A percentile compares a stretch with the other conserved stretches of the same genome.
phyloP scores from a whole-genome alignment of 2,329 filamentous ascomycete species.

The Beauveria varroae region DNA sequence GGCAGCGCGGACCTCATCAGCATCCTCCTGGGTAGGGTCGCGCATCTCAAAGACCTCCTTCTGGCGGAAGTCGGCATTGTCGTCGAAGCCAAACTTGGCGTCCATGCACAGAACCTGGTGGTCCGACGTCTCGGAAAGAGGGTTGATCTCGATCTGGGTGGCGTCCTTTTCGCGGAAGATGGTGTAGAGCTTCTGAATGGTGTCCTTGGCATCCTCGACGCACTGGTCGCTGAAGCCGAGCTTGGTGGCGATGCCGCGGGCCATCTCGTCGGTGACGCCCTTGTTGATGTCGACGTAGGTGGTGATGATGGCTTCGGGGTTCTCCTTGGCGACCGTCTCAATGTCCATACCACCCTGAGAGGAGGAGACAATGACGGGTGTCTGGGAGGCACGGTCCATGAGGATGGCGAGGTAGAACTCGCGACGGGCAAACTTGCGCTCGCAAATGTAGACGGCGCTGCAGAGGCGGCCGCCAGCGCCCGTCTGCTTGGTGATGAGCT shows the following conservation, averaged over 20 bases:
- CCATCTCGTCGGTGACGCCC: conserved; percentile 93
- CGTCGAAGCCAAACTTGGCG: conserved; percentile 96
- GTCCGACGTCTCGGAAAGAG: conserved; percentile 94
- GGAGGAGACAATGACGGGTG: conserved; percentile 92
- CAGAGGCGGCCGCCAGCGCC: conserved; percentile 88
- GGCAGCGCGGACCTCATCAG: conserved; percentile 95
- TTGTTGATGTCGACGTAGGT: conserved; percentile 89
- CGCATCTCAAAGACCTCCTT: conserved; percentile 93
- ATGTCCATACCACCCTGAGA: conserved; percentile 99
- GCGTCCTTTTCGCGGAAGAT: conserved; percentile 98
- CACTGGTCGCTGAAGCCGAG: conserved; percentile 98
- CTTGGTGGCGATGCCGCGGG: conserved; percentile 78
- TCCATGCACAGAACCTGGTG: conserved; percentile 99
- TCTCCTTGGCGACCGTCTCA: conserved; percentile 96
- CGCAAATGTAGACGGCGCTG: conserved; percentile 97
- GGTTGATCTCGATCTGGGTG: conserved; percentile 99
- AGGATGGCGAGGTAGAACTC: conserved; percentile 99
- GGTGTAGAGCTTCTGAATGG: conserved; percentile 98
- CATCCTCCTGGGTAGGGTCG: conserved; percentile 90
- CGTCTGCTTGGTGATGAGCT: conserved; percentile 99
- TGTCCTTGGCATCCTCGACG: conserved; percentile 88
- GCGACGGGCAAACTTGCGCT: conserved; percentile 97
- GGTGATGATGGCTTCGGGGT: conserved; percentile 89
- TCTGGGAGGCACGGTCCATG: conserved; percentile 90
- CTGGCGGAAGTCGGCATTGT: conserved; percentile 98